These are phyloP conservation scores for Cunninghamia lanceolata DNA, from an alignment of 75 land plant genomes.

Conservation along the genomic window DNA sequence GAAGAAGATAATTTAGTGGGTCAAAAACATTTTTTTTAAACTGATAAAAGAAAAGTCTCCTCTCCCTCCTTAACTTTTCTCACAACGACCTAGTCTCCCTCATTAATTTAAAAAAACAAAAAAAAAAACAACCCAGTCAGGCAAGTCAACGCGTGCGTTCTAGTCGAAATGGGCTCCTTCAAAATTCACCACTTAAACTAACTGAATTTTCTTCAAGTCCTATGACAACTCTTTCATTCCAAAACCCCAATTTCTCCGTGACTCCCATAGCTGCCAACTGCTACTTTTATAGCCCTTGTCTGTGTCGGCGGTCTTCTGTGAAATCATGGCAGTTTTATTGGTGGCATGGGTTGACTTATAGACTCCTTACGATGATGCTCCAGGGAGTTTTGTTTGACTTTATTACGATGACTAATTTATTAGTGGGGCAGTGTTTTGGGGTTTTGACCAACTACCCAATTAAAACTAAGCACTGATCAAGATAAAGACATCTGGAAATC, in stretches of 20 bases:
- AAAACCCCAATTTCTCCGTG: not conserved
- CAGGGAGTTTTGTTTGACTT: not conserved
- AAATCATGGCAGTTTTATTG: not conserved
- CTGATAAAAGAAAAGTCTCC: not conserved
- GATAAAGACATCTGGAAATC: no score
- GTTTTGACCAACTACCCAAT: no score
- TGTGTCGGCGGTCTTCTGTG: not conserved
- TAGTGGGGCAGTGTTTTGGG: not conserved
- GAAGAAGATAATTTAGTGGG: not conserved
- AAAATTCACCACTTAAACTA: not conserved
- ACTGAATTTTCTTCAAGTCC: not conserved
- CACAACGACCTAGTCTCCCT: not conserved
- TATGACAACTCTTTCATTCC: not conserved
- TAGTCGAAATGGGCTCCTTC: not conserved
- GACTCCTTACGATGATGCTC: not conserved
- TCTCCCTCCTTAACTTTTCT: not conserved
- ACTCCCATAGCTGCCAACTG: not conserved
- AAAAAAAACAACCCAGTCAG: not conserved
- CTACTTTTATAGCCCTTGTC: not conserved
- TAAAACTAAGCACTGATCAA: no score
- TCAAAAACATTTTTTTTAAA: not conserved
- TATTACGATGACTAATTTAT: not conserved
- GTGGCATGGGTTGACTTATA: not conserved
- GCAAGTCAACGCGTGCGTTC: not conserved
- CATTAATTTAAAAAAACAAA: not conserved